Conservation (phyloP, 768 basidiomycete genomes). For the Pleurotus tuber-regium region DNA sequence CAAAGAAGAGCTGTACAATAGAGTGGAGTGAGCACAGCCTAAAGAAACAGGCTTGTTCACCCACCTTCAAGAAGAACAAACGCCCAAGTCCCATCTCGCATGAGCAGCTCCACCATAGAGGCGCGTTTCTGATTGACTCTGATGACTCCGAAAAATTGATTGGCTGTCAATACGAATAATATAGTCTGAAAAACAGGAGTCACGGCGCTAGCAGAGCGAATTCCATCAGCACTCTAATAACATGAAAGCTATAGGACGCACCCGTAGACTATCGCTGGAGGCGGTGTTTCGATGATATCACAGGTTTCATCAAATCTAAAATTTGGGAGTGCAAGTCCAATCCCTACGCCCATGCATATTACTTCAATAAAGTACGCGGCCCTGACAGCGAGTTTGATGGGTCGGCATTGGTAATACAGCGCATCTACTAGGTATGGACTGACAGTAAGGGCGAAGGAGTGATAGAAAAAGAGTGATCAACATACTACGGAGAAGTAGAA, state of each 20-base stretch:
- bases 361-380: neutral
- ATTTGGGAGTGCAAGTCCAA: neutral
- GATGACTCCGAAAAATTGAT: conserved; percentile 12
- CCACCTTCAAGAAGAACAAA: conserved; percentile 18
- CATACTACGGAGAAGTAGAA: conserved; percentile 6
- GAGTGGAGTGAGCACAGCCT: no score
- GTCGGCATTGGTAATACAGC: neutral
- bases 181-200: conserved; percentile 13
- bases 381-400: neutral
- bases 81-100: conserved; percentile 18
- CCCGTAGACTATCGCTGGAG: conserved; percentile 30
- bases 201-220: conserved; percentile 2
- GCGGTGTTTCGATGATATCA: conserved; percentile 19
- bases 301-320: neutral
- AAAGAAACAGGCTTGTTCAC: no score
- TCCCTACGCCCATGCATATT: conserved; percentile 1
- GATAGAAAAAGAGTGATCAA: neutral
- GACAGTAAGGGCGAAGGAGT: neutral
- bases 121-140: conserved; percentile 13
- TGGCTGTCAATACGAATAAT: conserved; percentile 16
- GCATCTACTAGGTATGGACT: conserved; percentile 1
- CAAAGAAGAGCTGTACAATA: neutral
- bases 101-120: conserved; percentile 12
- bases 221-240: no score
- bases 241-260: no score